Evolutionary conservation across 2,329 filamentous ascomycete genomes (phyloP).

Genomic region (Ceratocystiopsis minuta): DNA sequence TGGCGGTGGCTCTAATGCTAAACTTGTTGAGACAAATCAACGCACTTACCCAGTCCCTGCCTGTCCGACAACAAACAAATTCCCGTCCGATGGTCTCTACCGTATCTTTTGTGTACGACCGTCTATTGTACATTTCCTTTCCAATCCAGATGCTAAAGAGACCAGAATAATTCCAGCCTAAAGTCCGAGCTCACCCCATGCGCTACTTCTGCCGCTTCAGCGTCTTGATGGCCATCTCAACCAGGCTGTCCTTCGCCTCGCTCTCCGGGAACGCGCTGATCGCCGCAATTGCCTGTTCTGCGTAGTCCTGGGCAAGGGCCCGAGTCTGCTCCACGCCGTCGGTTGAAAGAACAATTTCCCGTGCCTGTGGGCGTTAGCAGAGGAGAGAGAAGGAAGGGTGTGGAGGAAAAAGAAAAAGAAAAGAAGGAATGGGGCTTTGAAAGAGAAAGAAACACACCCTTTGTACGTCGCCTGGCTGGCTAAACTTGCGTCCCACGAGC

Average conservation of each 20-base stretch:
- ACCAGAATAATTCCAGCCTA: no score
- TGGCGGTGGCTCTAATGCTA: no score
- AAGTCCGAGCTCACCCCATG: no score
- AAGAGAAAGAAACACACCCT: constrained; percentile 37
- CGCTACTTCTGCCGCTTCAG: constrained; percentile 65
- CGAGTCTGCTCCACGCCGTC: constrained; percentile 85
- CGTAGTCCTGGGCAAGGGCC: constrained; percentile 77
- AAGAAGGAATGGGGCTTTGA: not conserved
- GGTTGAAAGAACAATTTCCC: constrained; percentile 65
- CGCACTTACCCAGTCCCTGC: no score
- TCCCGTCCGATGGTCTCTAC: no score
- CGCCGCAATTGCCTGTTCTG: constrained; percentile 71
- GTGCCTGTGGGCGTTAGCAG: constrained; percentile 41
- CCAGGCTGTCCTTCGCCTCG: constrained; percentile 76
- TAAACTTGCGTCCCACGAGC: constrained; percentile 84
- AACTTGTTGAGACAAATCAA: no score
- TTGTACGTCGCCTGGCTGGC: constrained; percentile 63
- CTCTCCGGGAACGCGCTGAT: constrained; percentile 77
- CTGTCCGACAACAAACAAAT: no score
- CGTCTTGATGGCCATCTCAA: constrained; percentile 89
- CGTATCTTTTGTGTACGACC: no score
- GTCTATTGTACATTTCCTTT: no score
- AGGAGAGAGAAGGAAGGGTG: no score
- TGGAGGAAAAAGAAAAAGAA: not conserved
- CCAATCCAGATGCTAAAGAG: no score